Conservation (phyloP, 2,329 filamentous ascomycete genomes). For the Macrophomina pseudophaseolina region DNA sequence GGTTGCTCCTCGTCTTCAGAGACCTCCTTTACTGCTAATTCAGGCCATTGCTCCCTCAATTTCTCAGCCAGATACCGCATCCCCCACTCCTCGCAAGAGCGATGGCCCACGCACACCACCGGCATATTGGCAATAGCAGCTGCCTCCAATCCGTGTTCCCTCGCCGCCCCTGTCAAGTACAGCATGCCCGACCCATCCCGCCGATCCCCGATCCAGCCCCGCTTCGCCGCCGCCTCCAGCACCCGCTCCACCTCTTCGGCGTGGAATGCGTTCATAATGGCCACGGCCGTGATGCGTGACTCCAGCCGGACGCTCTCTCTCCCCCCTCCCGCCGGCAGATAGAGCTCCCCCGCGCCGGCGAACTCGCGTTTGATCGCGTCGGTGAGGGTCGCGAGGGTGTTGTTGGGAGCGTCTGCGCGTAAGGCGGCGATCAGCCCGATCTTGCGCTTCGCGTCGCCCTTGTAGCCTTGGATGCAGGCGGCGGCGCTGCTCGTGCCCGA, state of each 20-base stretch:
- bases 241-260: slow-evolving; percentile 44
- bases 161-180: slow-evolving; percentile 47
- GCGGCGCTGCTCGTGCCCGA: slow-evolving; percentile 32
- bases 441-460: slow-evolving; percentile 42
- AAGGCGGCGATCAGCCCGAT: slow-evolving; percentile 44
- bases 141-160: slow-evolving; percentile 40
- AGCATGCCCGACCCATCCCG: slow-evolving; percentile 39
- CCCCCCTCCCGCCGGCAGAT: slow-evolving; percentile 17
- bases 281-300: slow-evolving; percentile 31
- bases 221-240: slow-evolving; percentile 35
- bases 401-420: not conserved
- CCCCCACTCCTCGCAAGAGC: slow-evolving; percentile 47
- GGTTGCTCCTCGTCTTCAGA: slow-evolving; percentile 40
- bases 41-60: slow-evolving; percentile 39
- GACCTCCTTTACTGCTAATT: slow-evolving; percentile 39
- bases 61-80: slow-evolving; percentile 41
- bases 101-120: slow-evolving; percentile 47
- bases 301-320: slow-evolving; percentile 1
- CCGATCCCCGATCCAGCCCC: slow-evolving; percentile 33
- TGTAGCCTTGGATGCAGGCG: slow-evolving; percentile 46
- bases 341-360: slow-evolving; percentile 32
- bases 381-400: slow-evolving; percentile 10
- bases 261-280: slow-evolving; percentile 50
- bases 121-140: slow-evolving; percentile 40
- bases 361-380: slow-evolving; percentile 36